Conservation (phyloP, 2,329 filamentous ascomycete species). For the Penicillium sp. region DNA sequence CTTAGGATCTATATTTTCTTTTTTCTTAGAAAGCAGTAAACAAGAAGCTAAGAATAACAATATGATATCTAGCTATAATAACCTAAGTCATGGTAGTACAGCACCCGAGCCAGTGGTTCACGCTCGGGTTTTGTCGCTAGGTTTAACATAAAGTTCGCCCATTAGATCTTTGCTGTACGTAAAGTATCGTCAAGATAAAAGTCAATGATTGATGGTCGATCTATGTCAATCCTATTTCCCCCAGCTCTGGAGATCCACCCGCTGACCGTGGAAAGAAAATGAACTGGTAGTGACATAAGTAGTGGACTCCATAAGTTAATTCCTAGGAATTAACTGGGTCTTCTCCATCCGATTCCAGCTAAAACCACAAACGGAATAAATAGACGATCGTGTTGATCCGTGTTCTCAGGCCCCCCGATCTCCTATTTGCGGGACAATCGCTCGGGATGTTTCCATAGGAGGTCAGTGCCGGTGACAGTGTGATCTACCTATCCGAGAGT, state of each 20-base stretch:
- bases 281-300: not conserved
- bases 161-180: not conserved
- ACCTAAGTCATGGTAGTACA: not conserved
- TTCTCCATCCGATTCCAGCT: not conserved
- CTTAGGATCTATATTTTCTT: not conserved
- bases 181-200: not conserved
- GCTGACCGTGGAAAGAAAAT: not conserved
- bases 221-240: not conserved
- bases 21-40: not conserved
- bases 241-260: not conserved
- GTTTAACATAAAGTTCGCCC: not conserved
- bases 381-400: constrained; percentile 24
- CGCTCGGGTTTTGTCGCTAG: not conserved
- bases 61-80: too few species aligned
- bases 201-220: not conserved
- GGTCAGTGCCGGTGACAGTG: constrained; percentile 2
- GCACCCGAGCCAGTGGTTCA: constrained; percentile 2
- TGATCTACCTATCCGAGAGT: not conserved
- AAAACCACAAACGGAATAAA: constrained; percentile 17
- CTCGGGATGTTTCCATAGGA: constrained; percentile 1
- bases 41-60: not conserved
- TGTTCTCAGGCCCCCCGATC: constrained; percentile 10
- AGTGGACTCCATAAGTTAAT: not conserved
- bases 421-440: not conserved
- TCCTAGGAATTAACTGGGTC: not conserved